Base-by-base conservation (phyloP, 2,329 filamentous ascomycete genomes). In the Shiraia sp. region DNA sequence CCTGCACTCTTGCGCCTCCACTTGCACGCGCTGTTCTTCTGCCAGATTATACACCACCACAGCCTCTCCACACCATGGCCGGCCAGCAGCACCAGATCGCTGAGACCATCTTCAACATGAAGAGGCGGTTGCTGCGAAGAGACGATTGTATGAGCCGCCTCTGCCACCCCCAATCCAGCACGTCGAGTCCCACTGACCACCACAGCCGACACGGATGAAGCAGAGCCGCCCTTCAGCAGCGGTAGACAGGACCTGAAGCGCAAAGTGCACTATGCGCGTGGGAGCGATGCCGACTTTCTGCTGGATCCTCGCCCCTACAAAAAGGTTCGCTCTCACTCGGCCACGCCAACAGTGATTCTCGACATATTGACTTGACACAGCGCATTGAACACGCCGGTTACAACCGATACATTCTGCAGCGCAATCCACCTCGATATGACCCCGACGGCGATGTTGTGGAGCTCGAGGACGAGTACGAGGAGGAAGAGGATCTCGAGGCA, bases 161-260 rank as follows among this genome's bases (percentile, higher is more conserved):
- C 33, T 27, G 32, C 23, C 10, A n/a, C 19, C 19, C 8, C 19
- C 19, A 4, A 4, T 8, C 19, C 19, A 22, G 8, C 8, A 22
- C 19, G 19, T 8, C 19, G 4, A 22, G 19, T 38, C 10, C n/a
- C 16, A 45, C 61, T 65, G 34, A 65, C 48, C 10, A 8, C 19
- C 22, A 27, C 70, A 90, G 88, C 89, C 49, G 88, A 91, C 65
- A 88, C 86, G 44, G 88, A 92, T 68, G 83, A 84, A 46, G 80
- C 82, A 40, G 83, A 90, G 57, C 79, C 84, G 46, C 77, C 80
- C 56, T 80, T 80, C 56, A 86, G 83, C 42, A 90, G 90, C 68
- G 84, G 87, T 61, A 87, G 86, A 47, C 82, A 89, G 69, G 92
- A 91, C 66, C 76, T 92, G 32, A 88, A 90, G 75, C 87, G 83